Evolutionary conservation across 345 rosid genomes (phyloP).

Genomic region (Hirschfeldia incana): DNA sequence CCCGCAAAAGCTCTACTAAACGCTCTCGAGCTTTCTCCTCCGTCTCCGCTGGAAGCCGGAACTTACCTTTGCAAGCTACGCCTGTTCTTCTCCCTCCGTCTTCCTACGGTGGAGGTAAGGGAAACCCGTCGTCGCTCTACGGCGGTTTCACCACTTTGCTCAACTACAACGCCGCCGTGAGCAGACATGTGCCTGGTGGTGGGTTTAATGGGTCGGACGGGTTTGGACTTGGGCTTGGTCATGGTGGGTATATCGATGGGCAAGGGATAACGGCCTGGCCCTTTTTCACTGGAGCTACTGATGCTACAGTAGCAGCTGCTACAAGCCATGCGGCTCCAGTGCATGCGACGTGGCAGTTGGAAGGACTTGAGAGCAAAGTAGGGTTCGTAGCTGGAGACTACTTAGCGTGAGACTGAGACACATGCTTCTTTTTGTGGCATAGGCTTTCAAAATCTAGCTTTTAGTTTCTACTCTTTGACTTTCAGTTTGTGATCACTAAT

Average conservation of each 20-base stretch:
- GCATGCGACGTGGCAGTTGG: slow-evolving; percentile 27
- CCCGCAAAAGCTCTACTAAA: slow-evolving; percentile 79
- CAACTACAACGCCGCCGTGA: slow-evolving; percentile 21
- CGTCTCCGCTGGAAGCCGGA: slow-evolving; percentile 10
- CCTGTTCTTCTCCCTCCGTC: slow-evolving; percentile 57
- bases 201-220: slow-evolving; percentile 24
- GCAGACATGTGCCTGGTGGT: slow-evolving; percentile 32
- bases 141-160: slow-evolving; percentile 75
- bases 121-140: slow-evolving; percentile 22
- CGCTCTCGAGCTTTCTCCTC: slow-evolving; percentile 57
- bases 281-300: slow-evolving; percentile 24
- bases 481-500: slow-evolving; percentile 4
- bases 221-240: slow-evolving; percentile 37
- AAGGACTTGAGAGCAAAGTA: slow-evolving; percentile 22
- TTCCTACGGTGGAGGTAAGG: slow-evolving; percentile 28
- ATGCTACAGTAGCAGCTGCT: slow-evolving; percentile 1
- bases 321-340: slow-evolving; percentile 28
- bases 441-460: neutral
- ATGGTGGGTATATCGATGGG: slow-evolving; percentile 28
- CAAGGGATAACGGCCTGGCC: slow-evolving; percentile 39
- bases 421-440: neutral
- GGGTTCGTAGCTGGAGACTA: slow-evolving; percentile 41
- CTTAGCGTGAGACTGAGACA: slow-evolving; percentile 23
- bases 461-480: neutral
- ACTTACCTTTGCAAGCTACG: slow-evolving; percentile 49